Conservation (phyloP, 192 early-diverging fungal genomes). For the Chytriomyces hyalinus region DNA sequence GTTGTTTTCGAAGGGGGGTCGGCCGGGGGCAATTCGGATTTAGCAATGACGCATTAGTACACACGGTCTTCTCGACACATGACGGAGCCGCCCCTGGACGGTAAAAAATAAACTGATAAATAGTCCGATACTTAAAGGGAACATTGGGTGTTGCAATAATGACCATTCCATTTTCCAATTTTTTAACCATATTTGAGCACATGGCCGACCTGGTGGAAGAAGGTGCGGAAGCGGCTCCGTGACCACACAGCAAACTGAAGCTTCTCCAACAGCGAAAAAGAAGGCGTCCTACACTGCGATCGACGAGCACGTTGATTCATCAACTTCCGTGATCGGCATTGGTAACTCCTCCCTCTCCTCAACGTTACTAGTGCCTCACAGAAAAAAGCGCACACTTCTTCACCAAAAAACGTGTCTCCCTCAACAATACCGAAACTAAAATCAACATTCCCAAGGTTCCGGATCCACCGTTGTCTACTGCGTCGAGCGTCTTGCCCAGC, state of each 20-base stretch:
- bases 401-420: background rate
- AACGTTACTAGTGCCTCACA: no score
- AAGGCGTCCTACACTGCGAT: slow-evolving; percentile 88
- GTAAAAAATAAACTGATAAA: background rate
- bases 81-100: no score
- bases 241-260: background rate
- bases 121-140: background rate
- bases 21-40: slow-evolving; percentile 10
- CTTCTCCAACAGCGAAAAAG: slow-evolving; percentile 71
- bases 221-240: background rate
- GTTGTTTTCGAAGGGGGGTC: slow-evolving; percentile 70
- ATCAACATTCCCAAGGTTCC: slow-evolving; percentile 37
- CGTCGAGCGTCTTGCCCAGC: slow-evolving; percentile 78
- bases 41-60: background rate
- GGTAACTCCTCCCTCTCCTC: slow-evolving; percentile 49
- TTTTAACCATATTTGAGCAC: background rate
- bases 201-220: slow-evolving; percentile 32
- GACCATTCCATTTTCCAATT: background rate
- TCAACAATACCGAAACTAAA: background rate
- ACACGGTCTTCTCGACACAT: background rate
- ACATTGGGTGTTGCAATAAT: background rate
- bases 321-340: slow-evolving; percentile 80
- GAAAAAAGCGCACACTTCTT: background rate
- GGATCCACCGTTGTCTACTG: slow-evolving; percentile 81
- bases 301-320: slow-evolving; percentile 78